phyloP scores from a whole-genome alignment of 441 rosid genomes.

The Kokia cookei region DNA sequence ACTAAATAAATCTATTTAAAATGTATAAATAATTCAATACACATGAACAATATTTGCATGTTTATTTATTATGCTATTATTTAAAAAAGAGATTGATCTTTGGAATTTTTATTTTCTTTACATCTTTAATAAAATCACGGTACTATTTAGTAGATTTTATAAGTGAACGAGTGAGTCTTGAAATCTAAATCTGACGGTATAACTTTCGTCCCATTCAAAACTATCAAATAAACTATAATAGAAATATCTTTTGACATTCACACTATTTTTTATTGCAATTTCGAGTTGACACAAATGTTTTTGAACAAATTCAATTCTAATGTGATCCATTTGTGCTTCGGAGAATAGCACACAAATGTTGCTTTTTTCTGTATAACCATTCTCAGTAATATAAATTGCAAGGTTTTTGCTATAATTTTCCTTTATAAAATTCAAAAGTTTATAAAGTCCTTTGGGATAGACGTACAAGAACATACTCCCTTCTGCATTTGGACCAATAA shows the following conservation, averaged over 20 bases:
- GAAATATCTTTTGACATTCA: not conserved
- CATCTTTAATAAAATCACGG: not conserved
- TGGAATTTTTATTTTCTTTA: no score
- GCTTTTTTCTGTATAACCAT: slow-evolving; percentile 23
- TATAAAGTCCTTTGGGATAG: slow-evolving; percentile 27
- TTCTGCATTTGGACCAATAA: slow-evolving; percentile 22
- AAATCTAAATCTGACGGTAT: not conserved
- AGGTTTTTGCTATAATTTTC: slow-evolving; percentile 12
- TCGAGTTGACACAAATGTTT: slow-evolving; percentile 23
- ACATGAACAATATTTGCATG: not conserved
- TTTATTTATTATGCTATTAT: not conserved
- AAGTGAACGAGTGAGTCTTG: not conserved
- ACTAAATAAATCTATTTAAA: no score
- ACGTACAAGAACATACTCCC: slow-evolving; percentile 9
- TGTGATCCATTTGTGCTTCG: slow-evolving; percentile 20
- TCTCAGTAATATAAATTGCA: slow-evolving; percentile 28
- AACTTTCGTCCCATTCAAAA: not conserved
- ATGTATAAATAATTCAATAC: not conserved
- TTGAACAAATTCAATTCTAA: slow-evolving; percentile 24
- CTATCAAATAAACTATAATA: not conserved
- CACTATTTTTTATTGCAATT: slow-evolving; percentile 8
- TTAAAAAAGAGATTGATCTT: not conserved
- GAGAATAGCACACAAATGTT: slow-evolving; percentile 1
- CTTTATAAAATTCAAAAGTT: slow-evolving; percentile 16
- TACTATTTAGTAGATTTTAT: not conserved